Evolutionary conservation across 345 rosid genomes (phyloP).

Genomic region (Clausena lansium): DNA sequence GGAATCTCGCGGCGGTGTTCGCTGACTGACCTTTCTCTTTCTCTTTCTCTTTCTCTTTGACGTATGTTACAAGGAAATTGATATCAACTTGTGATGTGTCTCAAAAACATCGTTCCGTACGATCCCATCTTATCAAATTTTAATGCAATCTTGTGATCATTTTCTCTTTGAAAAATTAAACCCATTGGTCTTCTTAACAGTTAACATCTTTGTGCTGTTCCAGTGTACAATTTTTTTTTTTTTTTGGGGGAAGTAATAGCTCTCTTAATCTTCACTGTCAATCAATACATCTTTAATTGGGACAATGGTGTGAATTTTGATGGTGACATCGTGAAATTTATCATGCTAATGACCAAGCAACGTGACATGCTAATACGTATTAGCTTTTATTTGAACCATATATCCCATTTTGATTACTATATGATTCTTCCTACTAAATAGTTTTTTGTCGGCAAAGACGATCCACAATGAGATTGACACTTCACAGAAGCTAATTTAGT

Average conservation of each 20-base stretch:
- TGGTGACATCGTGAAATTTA: neutral
- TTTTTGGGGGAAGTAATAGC: neutral
- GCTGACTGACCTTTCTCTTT: neutral
- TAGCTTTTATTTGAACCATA: neutral
- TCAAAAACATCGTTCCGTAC: neutral
- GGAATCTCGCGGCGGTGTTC: constrained; percentile 41
- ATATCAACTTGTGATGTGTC: neutral
- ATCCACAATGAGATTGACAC: neutral
- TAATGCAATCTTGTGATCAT: constrained; percentile 17
- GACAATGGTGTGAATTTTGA: neutral
- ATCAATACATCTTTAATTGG: neutral
- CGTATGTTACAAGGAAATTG: constrained; percentile 17
- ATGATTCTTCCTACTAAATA: neutral
- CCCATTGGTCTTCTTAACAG: neutral
- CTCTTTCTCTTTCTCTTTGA: constrained; percentile 7
- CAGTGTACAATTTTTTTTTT: neutral
- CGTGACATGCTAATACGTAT: neutral
- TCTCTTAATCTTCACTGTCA: neutral
- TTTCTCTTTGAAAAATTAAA: neutral
- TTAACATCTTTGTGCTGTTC: neutral
- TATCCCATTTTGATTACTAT: neutral
- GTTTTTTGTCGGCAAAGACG: neutral
- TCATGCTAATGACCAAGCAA: neutral
- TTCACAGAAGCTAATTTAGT: neutral
- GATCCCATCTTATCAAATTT: neutral